Evolutionary conservation across 768 basidiomycete species (phyloP), one percentile per base, ranked within the genome.

Genomic region (Psilocybe sp.): DNA sequence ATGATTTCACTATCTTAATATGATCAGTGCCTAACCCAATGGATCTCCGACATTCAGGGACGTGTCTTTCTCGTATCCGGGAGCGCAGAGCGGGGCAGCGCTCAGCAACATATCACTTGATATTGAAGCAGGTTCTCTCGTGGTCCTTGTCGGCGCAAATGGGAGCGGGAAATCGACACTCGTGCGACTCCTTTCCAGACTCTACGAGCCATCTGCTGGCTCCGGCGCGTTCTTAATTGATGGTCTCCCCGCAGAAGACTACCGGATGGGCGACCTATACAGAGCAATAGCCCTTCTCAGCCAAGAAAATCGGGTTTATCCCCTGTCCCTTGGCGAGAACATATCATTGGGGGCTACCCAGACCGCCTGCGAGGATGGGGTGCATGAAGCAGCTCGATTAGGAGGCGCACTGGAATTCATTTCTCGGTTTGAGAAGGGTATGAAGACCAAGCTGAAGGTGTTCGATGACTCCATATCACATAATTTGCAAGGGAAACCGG

Each of bases 61-160:
- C 45, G 71, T 84, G 1, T 65, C 64, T 0, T 84, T 84, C 50
- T 57, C 64, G 10, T 84, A 84, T 54, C 80, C 80, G 0, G 72
- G 68, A n/a, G 64, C 64, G 47, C 63, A 69, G 39, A 64, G 60
- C 14, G 67, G 49, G 3, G 64, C 65, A 10, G 74, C 70, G 3
- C 45, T 81, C n/a, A 59, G 62, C 10, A 58, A 69, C n/a, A 60
- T 81, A 7, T 73, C 74, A 4, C 64, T 81, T 19, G 65, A 52
- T 3, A 74, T 83, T 41, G 61, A 70, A 31, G 61, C 75, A 1
- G 78, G 78, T 2, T 69, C 75, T 20, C 65, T 82, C 9, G 73
- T 78, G n/a, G 75, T 82, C 32, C 67, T 84, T 14, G 80, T 82
- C 2, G 81, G 82, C 16, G 62, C 63, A 1, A 83, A 82, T 52